phyloP scores from a whole-genome alignment of 768 basidiomycete genomes.

The Leccinum subtestaceum region DNA sequence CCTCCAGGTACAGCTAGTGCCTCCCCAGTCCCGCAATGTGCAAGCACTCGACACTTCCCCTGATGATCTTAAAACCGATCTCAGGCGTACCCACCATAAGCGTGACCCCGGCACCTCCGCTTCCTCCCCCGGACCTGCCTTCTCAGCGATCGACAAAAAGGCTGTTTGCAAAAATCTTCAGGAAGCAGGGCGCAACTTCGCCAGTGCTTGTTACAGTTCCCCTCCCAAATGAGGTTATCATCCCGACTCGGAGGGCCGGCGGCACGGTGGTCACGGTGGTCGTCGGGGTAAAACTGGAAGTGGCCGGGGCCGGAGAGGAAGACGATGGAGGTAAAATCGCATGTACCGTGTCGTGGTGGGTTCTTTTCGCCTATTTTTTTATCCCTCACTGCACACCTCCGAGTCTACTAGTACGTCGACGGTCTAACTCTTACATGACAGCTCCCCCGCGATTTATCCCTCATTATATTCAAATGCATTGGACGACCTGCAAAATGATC shows the following conservation, averaged over 20 bases:
- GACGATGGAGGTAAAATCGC: constrained; percentile 50
- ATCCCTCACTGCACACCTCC: neutral
- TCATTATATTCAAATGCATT: constrained; percentile 57
- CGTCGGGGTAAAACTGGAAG: constrained; percentile 73
- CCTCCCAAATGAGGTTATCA: constrained; percentile 20
- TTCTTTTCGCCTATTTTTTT: constrained; percentile 9
- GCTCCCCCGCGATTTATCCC: constrained; percentile 80
- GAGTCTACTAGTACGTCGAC: too few relatives aligned
- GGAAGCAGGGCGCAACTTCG: constrained; percentile 40
- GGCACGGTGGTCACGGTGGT: constrained; percentile 60
- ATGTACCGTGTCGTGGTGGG: constrained; percentile 77
- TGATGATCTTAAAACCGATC: constrained; percentile 30
- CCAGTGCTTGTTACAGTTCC: constrained; percentile 24
- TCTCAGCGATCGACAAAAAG: constrained; percentile 48
- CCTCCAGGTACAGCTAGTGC: constrained; percentile 88
- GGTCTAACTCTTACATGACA: constrained; percentile 26
- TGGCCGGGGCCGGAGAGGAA: constrained; percentile 49
- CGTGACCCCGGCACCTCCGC: constrained; percentile 16
- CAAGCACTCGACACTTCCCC: constrained; percentile 45
- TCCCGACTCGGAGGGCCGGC: constrained; percentile 27
- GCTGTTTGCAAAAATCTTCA: constrained; percentile 72
- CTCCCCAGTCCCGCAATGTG: constrained; percentile 46
- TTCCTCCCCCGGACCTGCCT: constrained; percentile 12
- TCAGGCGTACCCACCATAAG: constrained; percentile 22
- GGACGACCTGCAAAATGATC: constrained; percentile 76